Evolutionary conservation across 148 eudicot genomes (phyloP).

Genomic region (Rhododendron vialii): DNA sequence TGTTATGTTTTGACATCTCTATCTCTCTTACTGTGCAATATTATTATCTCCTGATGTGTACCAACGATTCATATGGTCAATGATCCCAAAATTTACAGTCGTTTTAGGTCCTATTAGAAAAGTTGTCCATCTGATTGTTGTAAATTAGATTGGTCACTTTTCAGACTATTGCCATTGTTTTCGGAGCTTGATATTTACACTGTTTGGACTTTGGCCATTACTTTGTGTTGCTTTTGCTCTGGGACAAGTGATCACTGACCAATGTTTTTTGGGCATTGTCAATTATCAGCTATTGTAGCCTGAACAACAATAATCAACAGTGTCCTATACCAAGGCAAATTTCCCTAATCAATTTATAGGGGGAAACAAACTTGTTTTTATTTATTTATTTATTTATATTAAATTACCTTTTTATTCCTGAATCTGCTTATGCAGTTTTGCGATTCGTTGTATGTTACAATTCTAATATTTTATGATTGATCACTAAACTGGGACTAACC

Average conservation of each 20-base stretch:
- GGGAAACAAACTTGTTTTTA: background rate
- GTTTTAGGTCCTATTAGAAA: background rate
- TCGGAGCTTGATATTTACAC: background rate
- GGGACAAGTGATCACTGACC: background rate
- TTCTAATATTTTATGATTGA: background rate
- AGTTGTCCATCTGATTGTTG: background rate
- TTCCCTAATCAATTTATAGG: background rate
- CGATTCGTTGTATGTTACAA: background rate
- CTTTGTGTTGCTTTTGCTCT: too few species aligned
- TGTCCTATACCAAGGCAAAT: background rate
- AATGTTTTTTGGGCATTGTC: background rate
- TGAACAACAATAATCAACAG: background rate
- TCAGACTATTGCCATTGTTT: background rate
- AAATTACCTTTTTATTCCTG: background rate
- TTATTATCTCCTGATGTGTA: background rate
- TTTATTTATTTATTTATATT: background rate
- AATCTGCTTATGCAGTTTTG: constrained; percentile 1
- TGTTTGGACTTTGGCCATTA: background rate
- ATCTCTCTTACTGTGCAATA: background rate
- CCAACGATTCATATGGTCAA: background rate
- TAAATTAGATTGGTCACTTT: background rate
- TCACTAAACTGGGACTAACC: constrained; percentile 11
- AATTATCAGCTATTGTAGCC: background rate
- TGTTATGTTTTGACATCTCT: background rate
- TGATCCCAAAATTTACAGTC: too few species aligned